Conservation (phyloP, 768 basidiomycete genomes). For the Suillus alpinus region DNA sequence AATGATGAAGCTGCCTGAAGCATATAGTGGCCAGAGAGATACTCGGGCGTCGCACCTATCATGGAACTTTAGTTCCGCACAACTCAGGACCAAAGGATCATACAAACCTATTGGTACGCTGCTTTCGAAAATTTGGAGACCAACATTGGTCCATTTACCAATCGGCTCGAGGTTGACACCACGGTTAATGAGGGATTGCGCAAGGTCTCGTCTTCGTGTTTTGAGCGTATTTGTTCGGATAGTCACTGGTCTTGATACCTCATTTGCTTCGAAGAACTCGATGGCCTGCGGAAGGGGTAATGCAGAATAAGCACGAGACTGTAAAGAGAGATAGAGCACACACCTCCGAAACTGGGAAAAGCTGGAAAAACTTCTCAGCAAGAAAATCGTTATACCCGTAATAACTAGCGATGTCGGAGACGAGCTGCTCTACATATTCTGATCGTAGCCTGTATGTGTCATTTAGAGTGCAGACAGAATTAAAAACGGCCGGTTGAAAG, state of each 20-base stretch:
- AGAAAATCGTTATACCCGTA: conserved; percentile 98
- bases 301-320: conserved; percentile 7
- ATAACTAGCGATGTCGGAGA: conserved; percentile 89
- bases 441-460: conserved; percentile 63
- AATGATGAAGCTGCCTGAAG: conserved; percentile 98
- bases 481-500: conserved; percentile 9
- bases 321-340: conserved; percentile 17
- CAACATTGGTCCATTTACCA: conserved; percentile 99
- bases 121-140: conserved; percentile 97
- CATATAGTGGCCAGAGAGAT: conserved; percentile 99
- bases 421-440: conserved; percentile 86
- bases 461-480: conserved; percentile 6
- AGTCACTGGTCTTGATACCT: conserved; percentile 92
- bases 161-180: conserved; percentile 98
- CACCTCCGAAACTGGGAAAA: conserved; percentile 93
- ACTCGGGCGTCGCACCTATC: conserved; percentile 92
- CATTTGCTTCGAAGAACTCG: conserved; percentile 98
- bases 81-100: neutral
- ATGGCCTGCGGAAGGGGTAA: conserved; percentile 62
- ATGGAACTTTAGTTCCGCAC: conserved; percentile 1
- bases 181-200: conserved; percentile 89
- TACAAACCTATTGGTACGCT: conserved; percentile 83
- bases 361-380: conserved; percentile 88
- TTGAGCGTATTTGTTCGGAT: conserved; percentile 97
- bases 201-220: conserved; percentile 89